These are phyloP conservation scores for Malassezia dermatis DNA, from an alignment of 1,284 basidiomycete genomes.

Conservation along the genomic window DNA sequence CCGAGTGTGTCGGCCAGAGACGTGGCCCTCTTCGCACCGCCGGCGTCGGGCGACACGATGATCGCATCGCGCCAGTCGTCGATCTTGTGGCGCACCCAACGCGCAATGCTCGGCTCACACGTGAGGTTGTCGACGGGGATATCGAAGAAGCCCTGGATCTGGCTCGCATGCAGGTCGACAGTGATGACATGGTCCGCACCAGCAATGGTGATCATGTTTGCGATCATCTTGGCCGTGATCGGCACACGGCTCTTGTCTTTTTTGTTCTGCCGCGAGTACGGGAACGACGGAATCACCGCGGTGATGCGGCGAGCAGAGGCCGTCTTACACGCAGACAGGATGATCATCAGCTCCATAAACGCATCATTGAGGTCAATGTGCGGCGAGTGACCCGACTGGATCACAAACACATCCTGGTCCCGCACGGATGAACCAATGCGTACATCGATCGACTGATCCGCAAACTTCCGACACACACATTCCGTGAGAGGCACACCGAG, in stretches of 20 bases:
- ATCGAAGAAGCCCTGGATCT: conserved; percentile 99
- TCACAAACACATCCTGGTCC: conserved; percentile 58
- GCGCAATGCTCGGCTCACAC: conserved; percentile 34
- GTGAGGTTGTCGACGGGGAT: conserved; percentile 84
- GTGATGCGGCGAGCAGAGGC: conserved; percentile 92
- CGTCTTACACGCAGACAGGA: conserved; percentile 89
- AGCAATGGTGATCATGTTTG: conserved; percentile 91
- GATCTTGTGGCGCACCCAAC: conserved; percentile 71
- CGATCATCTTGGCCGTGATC: conserved; percentile 94
- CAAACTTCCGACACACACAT: conserved; percentile 87
- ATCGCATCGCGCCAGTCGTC: conserved; percentile 77
- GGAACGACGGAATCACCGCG: conserved; percentile 94
- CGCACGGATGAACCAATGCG: conserved; percentile 71
- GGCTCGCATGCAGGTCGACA: conserved; percentile 93
- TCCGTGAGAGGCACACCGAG: conserved; percentile 82
- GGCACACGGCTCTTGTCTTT: conserved; percentile 94
- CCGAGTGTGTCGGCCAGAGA: conserved; percentile 89
- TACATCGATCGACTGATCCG: conserved; percentile 65
- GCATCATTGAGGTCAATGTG: conserved; percentile 44
- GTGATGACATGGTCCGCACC: conserved; percentile 98
- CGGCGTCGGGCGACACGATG: conserved; percentile 92
- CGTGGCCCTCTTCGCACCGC: conserved; percentile 90
- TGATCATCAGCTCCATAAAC: conserved; percentile 62
- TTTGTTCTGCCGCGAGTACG: conserved; percentile 93
- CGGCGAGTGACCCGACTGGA: conserved; percentile 43